A percentile compares a stretch with the other conserved stretches of the same genome.
Evolutionary conservation across 805 yeast genomes (phyloP).

Genomic region (Saccharomyces eubayanus): DNA sequence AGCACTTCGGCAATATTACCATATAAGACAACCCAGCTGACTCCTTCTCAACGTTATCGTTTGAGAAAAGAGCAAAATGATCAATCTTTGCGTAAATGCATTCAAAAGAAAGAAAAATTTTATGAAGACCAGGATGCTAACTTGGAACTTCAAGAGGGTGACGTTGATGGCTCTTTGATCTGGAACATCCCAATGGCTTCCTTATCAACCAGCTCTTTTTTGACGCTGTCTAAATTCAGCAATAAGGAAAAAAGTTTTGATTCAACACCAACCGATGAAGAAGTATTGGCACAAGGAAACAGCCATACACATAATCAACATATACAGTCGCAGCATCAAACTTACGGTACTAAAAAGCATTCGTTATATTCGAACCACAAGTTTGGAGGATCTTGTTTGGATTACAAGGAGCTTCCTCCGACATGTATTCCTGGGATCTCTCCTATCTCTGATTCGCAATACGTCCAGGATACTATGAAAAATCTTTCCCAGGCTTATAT

Average conservation of each 20-base stretch:
- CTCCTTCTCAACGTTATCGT: constrained; percentile 36
- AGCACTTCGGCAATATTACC: constrained; percentile 15
- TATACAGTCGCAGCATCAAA: not conserved
- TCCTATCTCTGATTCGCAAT: constrained; percentile 17
- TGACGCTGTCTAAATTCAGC: constrained; percentile 5
- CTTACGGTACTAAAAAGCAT: not conserved
- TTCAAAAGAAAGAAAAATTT: constrained; percentile 29
- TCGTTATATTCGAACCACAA: not conserved
- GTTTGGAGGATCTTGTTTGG: not conserved
- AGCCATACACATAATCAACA: not conserved
- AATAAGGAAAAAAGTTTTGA: not conserved
- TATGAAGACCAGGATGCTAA: constrained; percentile 24
- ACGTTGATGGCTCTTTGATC: constrained; percentile 33
- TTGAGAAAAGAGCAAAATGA: constrained; percentile 31
- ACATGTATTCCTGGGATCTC: constrained; percentile 41
- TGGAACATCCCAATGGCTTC: constrained; percentile 46
- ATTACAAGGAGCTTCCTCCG: constrained; percentile 29
- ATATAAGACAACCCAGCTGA: constrained; percentile 14
- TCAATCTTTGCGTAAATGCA: constrained; percentile 21
- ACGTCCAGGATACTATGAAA: constrained; percentile 26
- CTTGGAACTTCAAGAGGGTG: constrained; percentile 19
- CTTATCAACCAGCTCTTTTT: constrained; percentile 19
- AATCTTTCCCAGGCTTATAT: constrained; percentile 35
- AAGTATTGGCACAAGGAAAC: not conserved
- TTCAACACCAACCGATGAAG: not conserved